Base-by-base conservation (phyloP, 192 early-diverging fungal species). In the Backusella morwellensis region DNA sequence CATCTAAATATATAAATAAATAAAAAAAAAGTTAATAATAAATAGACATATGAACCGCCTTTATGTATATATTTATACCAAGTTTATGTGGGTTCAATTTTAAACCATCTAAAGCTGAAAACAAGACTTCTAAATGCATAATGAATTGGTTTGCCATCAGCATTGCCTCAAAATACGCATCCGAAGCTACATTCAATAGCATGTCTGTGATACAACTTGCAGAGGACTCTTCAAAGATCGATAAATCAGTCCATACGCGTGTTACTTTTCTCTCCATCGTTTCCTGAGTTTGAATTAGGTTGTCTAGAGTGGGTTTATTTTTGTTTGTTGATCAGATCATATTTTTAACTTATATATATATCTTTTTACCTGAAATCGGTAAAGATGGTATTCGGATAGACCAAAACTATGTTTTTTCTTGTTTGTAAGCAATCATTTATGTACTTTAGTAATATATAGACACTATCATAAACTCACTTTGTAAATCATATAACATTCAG, bases 401-500 rank as follows among this genome's bases (percentile, higher is more conserved):
- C 56, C 56, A 63, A 29, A 63, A 63, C 56, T 63, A 12, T 63
- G 23, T 56, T 56, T 56, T 56, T 23, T 56, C 23, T 56, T 23
- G 9, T 56, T 23, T 56, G 3, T 56, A 9, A 56, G 12, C 26
- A 26, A 11, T 63, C 4, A 29, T 63, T 29, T 63, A 26, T 29
- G 7, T 56, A 56, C 3, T 23, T 63, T 63, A 23, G 21, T 63
- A 26, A 63, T 29, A 54, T 54, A 63, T 11, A 12, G n/a, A 11
- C 12, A 59, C 8, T 54, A 54, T 26, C 21, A 3, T 63, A 63
- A 29, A 63, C 67, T 68, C 29, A 90, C 88, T 85, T 95, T 94
- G 81, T 92, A 92, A 59, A 97, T 94, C 94, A 95, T 96, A 84
- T 97, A 97, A 79, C 95, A 97, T 76, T 94, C 91, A 12, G 94